These are phyloP conservation scores for Cytospora chrysosperma DNA, from an alignment of 2,329 filamentous ascomycete species.

Conservation along the genomic window DNA sequence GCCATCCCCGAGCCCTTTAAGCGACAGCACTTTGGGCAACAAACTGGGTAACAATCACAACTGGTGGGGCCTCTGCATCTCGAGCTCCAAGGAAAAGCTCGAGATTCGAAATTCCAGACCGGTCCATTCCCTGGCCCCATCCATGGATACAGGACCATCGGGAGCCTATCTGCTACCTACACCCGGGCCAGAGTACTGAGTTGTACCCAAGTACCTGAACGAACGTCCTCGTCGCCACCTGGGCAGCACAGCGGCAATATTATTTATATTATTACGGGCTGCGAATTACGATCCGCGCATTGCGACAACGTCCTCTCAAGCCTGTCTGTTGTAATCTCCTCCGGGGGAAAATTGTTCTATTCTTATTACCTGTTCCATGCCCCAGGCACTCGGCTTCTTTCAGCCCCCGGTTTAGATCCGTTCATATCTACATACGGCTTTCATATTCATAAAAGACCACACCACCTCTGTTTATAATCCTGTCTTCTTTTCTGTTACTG, in stretches of 20 bases:
- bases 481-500: no score
- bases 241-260: conserved; percentile 4
- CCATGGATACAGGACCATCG: no score
- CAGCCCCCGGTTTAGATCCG: not conserved
- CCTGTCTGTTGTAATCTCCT: not conserved
- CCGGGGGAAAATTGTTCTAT: conserved; percentile 10
- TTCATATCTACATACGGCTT: no score
- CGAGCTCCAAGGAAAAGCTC: not conserved
- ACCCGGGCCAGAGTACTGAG: no score
- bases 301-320: not conserved
- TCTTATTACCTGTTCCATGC: not conserved
- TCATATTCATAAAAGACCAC: conserved; percentile 2
- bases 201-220: not conserved
- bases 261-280: no score
- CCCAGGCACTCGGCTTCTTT: not conserved
- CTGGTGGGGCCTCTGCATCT: not conserved
- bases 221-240: not conserved
- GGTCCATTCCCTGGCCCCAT: not conserved
- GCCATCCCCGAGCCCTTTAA: not conserved
- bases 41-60: not conserved
- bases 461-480: no score
- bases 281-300: not conserved
- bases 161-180: not conserved
- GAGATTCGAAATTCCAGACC: not conserved
- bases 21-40: not conserved